Percentiles rank a stretch among this genome's conserved stretches.
phyloP scores from a whole-genome alignment of 192 early-diverging fungal species.

The Coemansia sp. region DNA sequence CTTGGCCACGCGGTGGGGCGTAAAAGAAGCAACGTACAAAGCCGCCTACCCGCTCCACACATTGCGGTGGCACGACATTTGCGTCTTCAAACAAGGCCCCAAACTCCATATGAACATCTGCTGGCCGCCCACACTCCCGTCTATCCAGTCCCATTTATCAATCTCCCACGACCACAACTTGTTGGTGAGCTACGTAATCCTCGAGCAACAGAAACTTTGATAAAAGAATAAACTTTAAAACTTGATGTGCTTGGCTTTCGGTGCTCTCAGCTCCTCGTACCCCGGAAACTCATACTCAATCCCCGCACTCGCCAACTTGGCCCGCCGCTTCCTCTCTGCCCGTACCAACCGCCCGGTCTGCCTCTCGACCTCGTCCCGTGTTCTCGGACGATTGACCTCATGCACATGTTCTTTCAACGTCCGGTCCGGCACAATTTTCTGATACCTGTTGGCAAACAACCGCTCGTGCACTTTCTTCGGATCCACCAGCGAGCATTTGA shows the following conservation, averaged over 20 bases:
- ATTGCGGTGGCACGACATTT: slow-evolving; percentile 40
- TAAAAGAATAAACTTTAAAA: slow-evolving; percentile 2
- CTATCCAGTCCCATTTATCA: slow-evolving; percentile 20
- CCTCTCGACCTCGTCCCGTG: slow-evolving; percentile 47
- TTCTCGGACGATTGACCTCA: slow-evolving; percentile 63
- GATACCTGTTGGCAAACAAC: slow-evolving; percentile 64
- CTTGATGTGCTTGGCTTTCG: slow-evolving; percentile 50
- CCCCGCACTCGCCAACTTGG: slow-evolving; percentile 64
- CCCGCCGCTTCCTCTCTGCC: slow-evolving; percentile 62
- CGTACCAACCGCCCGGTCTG: slow-evolving; percentile 54
- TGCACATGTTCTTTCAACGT: slow-evolving; percentile 49
- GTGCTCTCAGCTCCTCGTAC: slow-evolving; percentile 49
- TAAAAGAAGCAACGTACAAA: slow-evolving; percentile 52
- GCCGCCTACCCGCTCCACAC: slow-evolving; percentile 37
- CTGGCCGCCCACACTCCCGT: slow-evolving; percentile 12
- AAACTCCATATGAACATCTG: slow-evolving; percentile 18
- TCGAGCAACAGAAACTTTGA: slow-evolving; percentile 3
- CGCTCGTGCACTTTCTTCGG: slow-evolving; percentile 71
- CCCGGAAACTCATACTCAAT: slow-evolving; percentile 91
- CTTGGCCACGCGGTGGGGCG: slow-evolving; percentile 44
- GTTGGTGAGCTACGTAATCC: slow-evolving; percentile 27
- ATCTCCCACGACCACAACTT: slow-evolving; percentile 37
- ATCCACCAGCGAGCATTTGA: slow-evolving; percentile 76
- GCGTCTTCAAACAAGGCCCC: slow-evolving; percentile 11
- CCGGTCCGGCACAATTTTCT: not conserved